phyloP scores from a whole-genome alignment of 2,329 filamentous ascomycete genomes.

The Apiospora sp. region DNA sequence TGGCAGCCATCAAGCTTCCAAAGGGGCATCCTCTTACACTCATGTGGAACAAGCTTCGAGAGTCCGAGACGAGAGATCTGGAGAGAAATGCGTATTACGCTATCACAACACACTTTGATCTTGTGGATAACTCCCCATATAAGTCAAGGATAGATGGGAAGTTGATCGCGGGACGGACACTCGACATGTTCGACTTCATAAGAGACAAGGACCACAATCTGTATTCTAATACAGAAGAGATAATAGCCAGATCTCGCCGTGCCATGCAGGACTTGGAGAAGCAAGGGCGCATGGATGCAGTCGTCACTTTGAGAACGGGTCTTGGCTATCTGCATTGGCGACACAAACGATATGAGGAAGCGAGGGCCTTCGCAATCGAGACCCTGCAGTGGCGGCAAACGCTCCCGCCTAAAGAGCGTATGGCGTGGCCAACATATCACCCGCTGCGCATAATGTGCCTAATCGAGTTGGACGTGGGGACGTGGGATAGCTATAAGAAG shows the following conservation, averaged over 20 bases:
- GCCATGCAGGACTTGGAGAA: not conserved
- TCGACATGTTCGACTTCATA: constrained; percentile 17
- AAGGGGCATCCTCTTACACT: constrained; percentile 12
- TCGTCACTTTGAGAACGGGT: not conserved
- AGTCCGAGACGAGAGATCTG: not conserved
- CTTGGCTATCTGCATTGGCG: constrained; percentile 9
- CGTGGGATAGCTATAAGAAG: not conserved
- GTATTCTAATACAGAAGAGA: constrained; percentile 1
- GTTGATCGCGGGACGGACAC: constrained; percentile 2
- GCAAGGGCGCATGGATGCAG: not conserved
- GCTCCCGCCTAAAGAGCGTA: not conserved
- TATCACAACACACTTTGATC: constrained; percentile 1
- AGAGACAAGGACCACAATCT: not conserved
- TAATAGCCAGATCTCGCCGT: not conserved
- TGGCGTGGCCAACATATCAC: not conserved
- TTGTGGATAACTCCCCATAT: constrained; percentile 3
- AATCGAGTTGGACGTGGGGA: not conserved
- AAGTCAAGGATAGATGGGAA: not conserved
- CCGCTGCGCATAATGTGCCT: not conserved
- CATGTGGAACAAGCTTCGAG: constrained; percentile 16
- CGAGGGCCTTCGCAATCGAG: not conserved
- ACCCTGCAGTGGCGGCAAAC: constrained; percentile 4
- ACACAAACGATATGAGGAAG: constrained; percentile 10
- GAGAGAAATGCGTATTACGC: not conserved
- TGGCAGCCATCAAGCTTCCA: constrained; percentile 16